Evolutionary conservation across 768 basidiomycete genomes (phyloP).

Genomic region (Imleria badia): DNA sequence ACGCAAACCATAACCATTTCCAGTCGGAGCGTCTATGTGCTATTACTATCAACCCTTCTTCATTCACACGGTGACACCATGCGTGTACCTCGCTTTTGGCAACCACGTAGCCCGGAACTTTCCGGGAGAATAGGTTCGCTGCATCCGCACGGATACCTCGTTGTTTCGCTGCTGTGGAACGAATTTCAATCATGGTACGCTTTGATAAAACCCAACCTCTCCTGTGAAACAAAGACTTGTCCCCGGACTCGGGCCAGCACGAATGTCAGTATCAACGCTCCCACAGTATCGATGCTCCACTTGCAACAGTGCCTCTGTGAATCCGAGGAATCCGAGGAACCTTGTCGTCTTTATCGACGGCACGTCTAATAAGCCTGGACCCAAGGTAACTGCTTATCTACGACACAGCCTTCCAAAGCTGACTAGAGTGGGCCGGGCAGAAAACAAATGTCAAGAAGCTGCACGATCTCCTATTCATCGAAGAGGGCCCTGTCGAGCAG

Average conservation of each 20-base stretch:
- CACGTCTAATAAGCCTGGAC: slow-evolving; percentile 11
- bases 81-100: too few species aligned
- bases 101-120: too few species aligned
- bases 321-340: slow-evolving; percentile 35
- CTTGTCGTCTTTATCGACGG: slow-evolving; percentile 22
- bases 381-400: slow-evolving; percentile 39
- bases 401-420: background rate
- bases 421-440: slow-evolving; percentile 10
- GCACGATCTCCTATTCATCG: too few species aligned
- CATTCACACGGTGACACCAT: too few species aligned
- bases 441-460: slow-evolving; percentile 35
- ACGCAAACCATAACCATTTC: too few species aligned
- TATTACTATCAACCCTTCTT: too few species aligned
- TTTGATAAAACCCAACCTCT: background rate
- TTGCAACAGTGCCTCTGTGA: background rate
- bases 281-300: background rate
- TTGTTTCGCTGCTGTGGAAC: background rate
- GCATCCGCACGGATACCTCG: background rate
- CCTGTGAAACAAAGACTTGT: background rate
- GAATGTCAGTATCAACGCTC: background rate
- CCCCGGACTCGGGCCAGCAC: background rate
- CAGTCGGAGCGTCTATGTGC: too few species aligned
- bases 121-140: too few species aligned
- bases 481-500: slow-evolving; percentile 8
- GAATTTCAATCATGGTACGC: too few species aligned